Conservation (phyloP, 2,329 filamentous ascomycete genomes). For the Fusarium caatingaense region DNA sequence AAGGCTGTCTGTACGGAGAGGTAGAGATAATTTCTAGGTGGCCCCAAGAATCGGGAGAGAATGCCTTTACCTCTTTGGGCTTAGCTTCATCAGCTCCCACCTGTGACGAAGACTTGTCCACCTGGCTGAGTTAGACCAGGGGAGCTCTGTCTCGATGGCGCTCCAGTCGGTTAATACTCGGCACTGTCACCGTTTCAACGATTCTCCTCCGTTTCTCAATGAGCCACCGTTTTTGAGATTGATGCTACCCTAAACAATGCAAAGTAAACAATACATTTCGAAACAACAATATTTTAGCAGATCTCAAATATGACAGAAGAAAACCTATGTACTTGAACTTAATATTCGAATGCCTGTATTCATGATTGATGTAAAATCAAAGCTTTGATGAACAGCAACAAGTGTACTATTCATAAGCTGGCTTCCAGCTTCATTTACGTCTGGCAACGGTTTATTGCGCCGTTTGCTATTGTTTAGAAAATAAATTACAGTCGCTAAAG, state of each 20-base stretch:
- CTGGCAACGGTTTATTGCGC: background rate
- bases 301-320: background rate
- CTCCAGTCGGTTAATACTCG: conserved; percentile 39
- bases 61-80: conserved; percentile 33
- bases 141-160: conserved; percentile 16
- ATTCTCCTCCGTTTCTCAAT: background rate
- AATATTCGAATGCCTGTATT: background rate
- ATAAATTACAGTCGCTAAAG: background rate
- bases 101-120: conserved; percentile 26
- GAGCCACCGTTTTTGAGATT: conserved; percentile 4
- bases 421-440: background rate
- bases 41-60: conserved; percentile 44
- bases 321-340: background rate
- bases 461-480: background rate
- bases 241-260: conserved; percentile 10
- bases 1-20: conserved; percentile 42
- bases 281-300: background rate
- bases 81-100: conserved; percentile 36
- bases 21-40: conserved; percentile 52
- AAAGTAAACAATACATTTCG: background rate
- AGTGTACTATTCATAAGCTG: background rate
- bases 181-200: conserved; percentile 8
- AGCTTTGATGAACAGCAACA: background rate
- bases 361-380: background rate
- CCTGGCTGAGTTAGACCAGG: conserved; percentile 32